Base-by-base conservation (phyloP, 1,284 basidiomycete genomes). In the Exsudoporus floridanus region DNA sequence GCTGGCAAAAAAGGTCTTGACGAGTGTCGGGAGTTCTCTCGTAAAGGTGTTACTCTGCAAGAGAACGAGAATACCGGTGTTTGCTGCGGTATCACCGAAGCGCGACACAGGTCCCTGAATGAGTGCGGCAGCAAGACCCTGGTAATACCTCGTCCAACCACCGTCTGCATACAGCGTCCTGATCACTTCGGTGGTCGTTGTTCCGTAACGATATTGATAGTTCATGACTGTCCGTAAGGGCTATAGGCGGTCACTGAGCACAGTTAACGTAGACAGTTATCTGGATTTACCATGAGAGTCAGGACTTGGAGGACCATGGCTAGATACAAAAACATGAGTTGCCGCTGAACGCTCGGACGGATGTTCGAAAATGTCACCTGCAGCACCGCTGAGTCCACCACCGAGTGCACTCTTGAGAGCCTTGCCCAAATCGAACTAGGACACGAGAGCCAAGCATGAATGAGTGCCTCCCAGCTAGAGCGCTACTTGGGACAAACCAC, bases 271-370 rank as follows among this genome's bases (percentile, higher is more conserved):
- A 54, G 5, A 43, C 18, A 16, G 31, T 49, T 7, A 19, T 53
- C 28, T 33, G 10, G 57, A 59, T 53, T 23, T 63, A 83, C 84
- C 90, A 94, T 94, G 49, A 94, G 78, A 1, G 85, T 83, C 41
- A 93, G 69, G 13, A 96, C 93, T 67, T 95, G 93, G 4, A 95
- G 74, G 8, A 95, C 80, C 92, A 94, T 94, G 0, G 92, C 92
- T 80, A 41, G 23, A 55, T 31, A 42, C 28, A 35, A 35, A 36
- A n/a, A 19, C 3, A 41, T 52, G n/a, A 55, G 42, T 5, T 3
- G 16, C 7, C 12, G n/a, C 31, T 19, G 12, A 19, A 31, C 13
- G 12, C 34, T 47, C 27, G 28, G 31, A 13, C 6, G 14, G 7
- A 19, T 2, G 16, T 28, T 23, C 21, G 12, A 31, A 23, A 25